Evolutionary conservation across 306 rosid species (phyloP).

Genomic region (Ziziphus jujuba): DNA sequence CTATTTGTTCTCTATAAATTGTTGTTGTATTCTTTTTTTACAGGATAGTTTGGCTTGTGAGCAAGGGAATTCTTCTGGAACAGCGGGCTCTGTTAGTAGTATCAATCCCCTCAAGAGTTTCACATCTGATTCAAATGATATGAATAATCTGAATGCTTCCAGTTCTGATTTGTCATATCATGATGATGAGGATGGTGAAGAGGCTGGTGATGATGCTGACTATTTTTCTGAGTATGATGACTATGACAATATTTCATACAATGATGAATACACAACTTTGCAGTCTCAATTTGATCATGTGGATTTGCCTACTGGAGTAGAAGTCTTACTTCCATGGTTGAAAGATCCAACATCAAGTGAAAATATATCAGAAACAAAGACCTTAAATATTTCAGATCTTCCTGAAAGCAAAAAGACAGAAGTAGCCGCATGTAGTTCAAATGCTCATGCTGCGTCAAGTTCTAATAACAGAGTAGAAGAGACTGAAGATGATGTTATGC

Average conservation of each 20-base stretch:
- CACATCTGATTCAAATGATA: conserved; percentile 46
- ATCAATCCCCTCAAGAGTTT: conserved; percentile 50
- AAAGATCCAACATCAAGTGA: conserved; percentile 40
- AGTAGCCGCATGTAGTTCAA: conserved; percentile 28
- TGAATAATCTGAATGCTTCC: conserved; percentile 40
- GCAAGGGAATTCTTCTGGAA: conserved; percentile 36
- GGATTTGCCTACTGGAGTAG: conserved; percentile 83
- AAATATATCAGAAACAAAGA: conserved; percentile 15
- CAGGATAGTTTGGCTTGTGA: conserved; percentile 41
- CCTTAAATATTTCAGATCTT: conserved; percentile 26
- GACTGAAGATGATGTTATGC: conserved; percentile 16
- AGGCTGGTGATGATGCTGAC: conserved; percentile 38
- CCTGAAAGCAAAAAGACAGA: conserved; percentile 20
- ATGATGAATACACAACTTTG: conserved; percentile 44
- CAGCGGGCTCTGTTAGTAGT: conserved; percentile 46
- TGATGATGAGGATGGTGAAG: conserved; percentile 40
- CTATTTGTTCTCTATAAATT: conserved; percentile 11
- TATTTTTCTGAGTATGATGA: conserved; percentile 34
- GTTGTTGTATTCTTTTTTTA: conserved; percentile 14
- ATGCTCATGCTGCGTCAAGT: conserved; percentile 36
- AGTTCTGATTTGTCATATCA: conserved; percentile 43
- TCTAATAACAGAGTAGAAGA: conserved; percentile 37
- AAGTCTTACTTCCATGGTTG: conserved; percentile 75
- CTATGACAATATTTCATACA: conserved; percentile 34
- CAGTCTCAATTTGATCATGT: conserved; percentile 70